Conservation (phyloP, 805 yeast species). For the Wickerhamiella spandovensis region DNA sequence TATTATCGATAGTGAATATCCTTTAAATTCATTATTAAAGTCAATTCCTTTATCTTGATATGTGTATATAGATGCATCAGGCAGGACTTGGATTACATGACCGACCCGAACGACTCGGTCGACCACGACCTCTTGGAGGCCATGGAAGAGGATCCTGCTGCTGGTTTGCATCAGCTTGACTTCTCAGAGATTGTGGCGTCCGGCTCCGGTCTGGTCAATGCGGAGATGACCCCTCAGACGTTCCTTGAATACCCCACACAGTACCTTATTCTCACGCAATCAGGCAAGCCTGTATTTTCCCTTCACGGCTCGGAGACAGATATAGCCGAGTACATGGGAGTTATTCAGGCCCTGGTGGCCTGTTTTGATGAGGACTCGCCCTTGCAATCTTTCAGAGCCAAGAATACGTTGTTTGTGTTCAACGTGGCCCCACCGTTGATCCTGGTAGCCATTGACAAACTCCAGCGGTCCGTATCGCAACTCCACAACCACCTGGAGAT, state of each 20-base stretch:
- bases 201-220: neutral
- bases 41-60: too few species aligned
- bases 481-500: slow-evolving; percentile 53
- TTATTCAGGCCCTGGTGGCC: slow-evolving; percentile 19
- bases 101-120: neutral
- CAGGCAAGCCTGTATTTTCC: slow-evolving; percentile 20
- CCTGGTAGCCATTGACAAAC: slow-evolving; percentile 45
- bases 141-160: neutral
- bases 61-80: too few species aligned
- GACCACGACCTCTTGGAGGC: neutral
- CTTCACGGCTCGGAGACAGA: slow-evolving; percentile 13
- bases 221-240: neutral
- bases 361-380: slow-evolving; percentile 12
- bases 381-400: slow-evolving; percentile 35
- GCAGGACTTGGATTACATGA: neutral
- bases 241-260: slow-evolving; percentile 2
- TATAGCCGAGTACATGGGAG: slow-evolving; percentile 15
- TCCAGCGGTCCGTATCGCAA: slow-evolving; percentile 27
- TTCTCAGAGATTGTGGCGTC: neutral
- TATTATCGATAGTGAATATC: too few species aligned
- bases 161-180: neutral
- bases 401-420: slow-evolving; percentile 41
- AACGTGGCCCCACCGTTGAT: slow-evolving; percentile 55
- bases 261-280: slow-evolving; percentile 14
- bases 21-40: too few species aligned